Evolutionary conservation across 1,139 yeast species (phyloP), one percentile per base, ranked within the genome.

Genomic region (Blastobotrys illinoisensis): DNA sequence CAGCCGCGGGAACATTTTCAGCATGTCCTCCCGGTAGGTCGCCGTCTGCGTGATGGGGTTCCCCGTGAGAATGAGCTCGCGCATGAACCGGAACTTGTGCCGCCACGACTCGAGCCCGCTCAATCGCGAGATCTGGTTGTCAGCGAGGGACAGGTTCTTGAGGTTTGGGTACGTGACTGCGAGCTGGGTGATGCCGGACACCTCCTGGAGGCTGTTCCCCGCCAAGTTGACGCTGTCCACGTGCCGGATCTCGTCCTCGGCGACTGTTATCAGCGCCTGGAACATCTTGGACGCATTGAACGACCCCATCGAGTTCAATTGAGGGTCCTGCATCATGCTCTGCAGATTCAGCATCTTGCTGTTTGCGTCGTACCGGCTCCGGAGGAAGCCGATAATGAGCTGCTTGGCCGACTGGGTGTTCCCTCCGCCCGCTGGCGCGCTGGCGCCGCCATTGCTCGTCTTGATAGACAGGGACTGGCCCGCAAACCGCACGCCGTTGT

Each of bases 261-360:
- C 96, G 18, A 95, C 73, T 67, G 87, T 89, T 89, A 93, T 83
- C 61, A 93, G 74, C 0, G 99, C 99, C 2, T 91, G 88, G 70
- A 93, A 90, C 79, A 91, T 85, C 69, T 91, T 91, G 14, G 95
- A 79, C 50, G 83, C 79, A 6, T 82, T 77, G 62, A 90, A 83
- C 54, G 89, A 75, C 0, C 97, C 96, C 59, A 79, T 79, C 16
- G 79, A 73, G 18, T 72, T 72, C 49, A 93, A 74, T 14, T 71
- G 76, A 26, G 81, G 85, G 67, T 93, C 98, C 52, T 78, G 79
- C 57, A 80, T 79, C 64, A 90, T 81, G 53, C 75, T 75, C n/a
- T 85, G 77, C 54, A 93, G 74, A 65, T 91, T 88, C 55, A 93
- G 75, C 77, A 93, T 72, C 67, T 82, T 83, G 16, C 77, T 65